A percentile compares a stretch with the other conserved stretches of the same genome.
These are phyloP conservation scores for Coffea canephora DNA, from an alignment of 257 asterid species.

Conservation along the genomic window DNA sequence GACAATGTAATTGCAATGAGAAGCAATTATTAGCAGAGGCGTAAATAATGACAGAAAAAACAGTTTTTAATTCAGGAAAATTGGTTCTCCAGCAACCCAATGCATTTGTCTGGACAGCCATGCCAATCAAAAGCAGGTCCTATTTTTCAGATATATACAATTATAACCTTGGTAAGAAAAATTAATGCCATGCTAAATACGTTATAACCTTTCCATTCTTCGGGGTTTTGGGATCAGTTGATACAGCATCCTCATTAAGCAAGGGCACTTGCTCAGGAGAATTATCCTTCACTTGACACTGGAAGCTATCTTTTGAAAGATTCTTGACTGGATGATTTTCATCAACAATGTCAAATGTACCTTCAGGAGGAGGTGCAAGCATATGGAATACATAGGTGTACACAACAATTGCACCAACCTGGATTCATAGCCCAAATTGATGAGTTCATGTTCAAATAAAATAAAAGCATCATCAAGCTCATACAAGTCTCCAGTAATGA, in stretches of 20 bases:
- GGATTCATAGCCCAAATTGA: slow-evolving; percentile 1
- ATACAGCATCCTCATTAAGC: slow-evolving; percentile 48
- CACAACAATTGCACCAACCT: slow-evolving; percentile 96
- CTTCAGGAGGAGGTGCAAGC: slow-evolving; percentile 95
- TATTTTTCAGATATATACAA: neutral
- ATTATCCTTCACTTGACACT: slow-evolving; percentile 28
- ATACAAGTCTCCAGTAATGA: neutral
- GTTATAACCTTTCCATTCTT: slow-evolving; percentile 51
- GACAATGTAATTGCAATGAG: slow-evolving; percentile 8
- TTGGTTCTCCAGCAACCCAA: neutral
- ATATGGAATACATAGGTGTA: slow-evolving; percentile 91
- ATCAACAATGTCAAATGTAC: slow-evolving; percentile 64
- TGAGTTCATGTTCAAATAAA: neutral
- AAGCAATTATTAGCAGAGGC: neutral
- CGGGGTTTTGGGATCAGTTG: slow-evolving; percentile 35
- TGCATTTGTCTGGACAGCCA: neutral
- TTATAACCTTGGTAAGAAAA: neutral
- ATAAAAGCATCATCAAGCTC: neutral
- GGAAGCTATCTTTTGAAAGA: slow-evolving; percentile 33
- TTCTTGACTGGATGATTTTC: slow-evolving; percentile 44
- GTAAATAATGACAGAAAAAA: neutral
- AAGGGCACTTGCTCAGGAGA: slow-evolving; percentile 69
- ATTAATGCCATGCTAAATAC: neutral
- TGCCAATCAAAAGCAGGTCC: neutral
- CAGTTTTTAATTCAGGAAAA: neutral